Conservation (phyloP, 2,329 filamentous ascomycete species). For the Paecilomyces niveus region DNA sequence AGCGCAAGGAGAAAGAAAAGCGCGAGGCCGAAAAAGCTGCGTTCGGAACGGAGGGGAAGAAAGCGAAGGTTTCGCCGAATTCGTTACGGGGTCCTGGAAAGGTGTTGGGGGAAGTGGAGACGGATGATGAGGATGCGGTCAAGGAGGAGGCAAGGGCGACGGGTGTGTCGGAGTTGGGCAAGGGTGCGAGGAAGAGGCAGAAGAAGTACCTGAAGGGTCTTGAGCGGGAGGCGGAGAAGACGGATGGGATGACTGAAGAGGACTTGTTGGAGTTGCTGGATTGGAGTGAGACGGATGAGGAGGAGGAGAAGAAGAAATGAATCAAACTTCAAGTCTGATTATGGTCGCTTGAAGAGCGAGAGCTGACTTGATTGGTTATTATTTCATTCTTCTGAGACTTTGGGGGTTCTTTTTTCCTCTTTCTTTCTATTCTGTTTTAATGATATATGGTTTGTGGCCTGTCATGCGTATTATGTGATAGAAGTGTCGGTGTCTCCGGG, state of each 20-base stretch:
- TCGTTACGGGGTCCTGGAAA: constrained; percentile 50
- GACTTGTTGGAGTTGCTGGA: constrained; percentile 64
- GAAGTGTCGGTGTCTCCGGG: not conserved
- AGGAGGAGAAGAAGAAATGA: constrained; percentile 1
- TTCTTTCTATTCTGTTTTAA: not conserved
- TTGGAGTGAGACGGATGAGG: constrained; percentile 28
- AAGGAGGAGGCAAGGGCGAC: constrained; percentile 32
- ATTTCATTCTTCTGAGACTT: not conserved
- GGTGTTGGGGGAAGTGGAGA: constrained; percentile 11
- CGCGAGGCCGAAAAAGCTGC: constrained; percentile 41
- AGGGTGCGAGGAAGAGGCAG: constrained; percentile 60
- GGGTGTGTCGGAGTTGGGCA: constrained; percentile 52
- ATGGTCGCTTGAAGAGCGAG: not conserved
- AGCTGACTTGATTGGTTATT: not conserved
- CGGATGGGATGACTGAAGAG: constrained; percentile 60
- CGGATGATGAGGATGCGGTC: constrained; percentile 35
- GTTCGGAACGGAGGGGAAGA: constrained; percentile 27
- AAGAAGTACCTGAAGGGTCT: constrained; percentile 56
- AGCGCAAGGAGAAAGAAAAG: constrained; percentile 48
- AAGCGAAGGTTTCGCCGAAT: constrained; percentile 54
- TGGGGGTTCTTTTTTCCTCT: not conserved
- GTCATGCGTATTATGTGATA: not conserved
- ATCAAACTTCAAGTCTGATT: not conserved
- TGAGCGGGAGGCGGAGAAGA: constrained; percentile 53
- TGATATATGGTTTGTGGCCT: not conserved